Percentiles rank a stretch among this genome's conserved stretches.
phyloP scores from a whole-genome alignment of 2,329 filamentous ascomycete species.

The Aspergillus neotritici region DNA sequence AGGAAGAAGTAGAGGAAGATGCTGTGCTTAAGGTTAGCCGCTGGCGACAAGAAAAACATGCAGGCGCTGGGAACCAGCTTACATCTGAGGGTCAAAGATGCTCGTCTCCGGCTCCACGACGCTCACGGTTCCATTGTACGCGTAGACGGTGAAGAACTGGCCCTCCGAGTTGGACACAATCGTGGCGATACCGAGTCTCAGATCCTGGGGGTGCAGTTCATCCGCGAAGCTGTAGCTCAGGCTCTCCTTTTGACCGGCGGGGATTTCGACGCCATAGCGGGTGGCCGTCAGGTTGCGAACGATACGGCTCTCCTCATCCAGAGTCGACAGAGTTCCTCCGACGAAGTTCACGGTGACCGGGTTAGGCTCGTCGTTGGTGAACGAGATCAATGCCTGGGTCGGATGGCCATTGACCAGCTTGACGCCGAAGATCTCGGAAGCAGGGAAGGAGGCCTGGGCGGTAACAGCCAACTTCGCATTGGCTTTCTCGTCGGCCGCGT shows the following conservation, averaged over 20 bases:
- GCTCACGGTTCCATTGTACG: slow-evolving; percentile 75
- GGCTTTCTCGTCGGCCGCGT: slow-evolving; percentile 60
- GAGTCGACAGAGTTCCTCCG: slow-evolving; percentile 64
- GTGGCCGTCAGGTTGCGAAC: slow-evolving; percentile 79
- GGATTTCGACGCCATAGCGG: slow-evolving; percentile 67
- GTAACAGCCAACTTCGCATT: slow-evolving; percentile 54
- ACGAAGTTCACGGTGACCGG: slow-evolving; percentile 72
- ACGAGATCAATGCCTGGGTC: slow-evolving; percentile 73
- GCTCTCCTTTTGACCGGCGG: slow-evolving; percentile 68
- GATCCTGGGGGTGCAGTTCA: slow-evolving; percentile 88
- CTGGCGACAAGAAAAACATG: not conserved
- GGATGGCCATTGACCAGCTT: slow-evolving; percentile 91
- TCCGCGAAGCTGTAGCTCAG: slow-evolving; percentile 79
- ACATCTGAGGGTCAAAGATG: slow-evolving; percentile 96
- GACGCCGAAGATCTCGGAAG: slow-evolving; percentile 80
- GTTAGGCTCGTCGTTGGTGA: slow-evolving; percentile 75
- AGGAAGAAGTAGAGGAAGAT: slow-evolving; percentile 98
- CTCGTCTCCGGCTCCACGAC: slow-evolving; percentile 87
- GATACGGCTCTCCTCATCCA: slow-evolving; percentile 54
- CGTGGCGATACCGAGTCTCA: slow-evolving; percentile 70
- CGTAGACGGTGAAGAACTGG: slow-evolving; percentile 67
- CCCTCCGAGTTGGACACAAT: slow-evolving; percentile 64
- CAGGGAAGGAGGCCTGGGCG: slow-evolving; percentile 55
- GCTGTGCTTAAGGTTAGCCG: slow-evolving; percentile 45
- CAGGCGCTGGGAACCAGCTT: slow-evolving; percentile 34